phyloP scores from a whole-genome alignment of 2,329 filamentous ascomycete genomes.

The Ophiostoma tasmaniense region DNA sequence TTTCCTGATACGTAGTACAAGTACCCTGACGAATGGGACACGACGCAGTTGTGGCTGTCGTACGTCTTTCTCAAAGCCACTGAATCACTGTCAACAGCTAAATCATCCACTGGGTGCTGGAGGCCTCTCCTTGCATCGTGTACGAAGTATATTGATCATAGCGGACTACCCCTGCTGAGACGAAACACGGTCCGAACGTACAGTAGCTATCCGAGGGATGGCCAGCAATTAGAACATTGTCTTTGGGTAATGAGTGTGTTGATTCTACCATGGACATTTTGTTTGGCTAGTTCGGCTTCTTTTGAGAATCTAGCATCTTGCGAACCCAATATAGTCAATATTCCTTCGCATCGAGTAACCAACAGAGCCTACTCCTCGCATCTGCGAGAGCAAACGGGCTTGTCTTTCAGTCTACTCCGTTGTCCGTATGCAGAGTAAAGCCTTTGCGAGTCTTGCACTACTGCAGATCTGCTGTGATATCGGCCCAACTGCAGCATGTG shows the following conservation, averaged over 20 bases:
- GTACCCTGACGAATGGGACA: not conserved
- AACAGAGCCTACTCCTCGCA: not conserved
- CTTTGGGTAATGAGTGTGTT: too few relatives aligned
- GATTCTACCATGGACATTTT: not conserved
- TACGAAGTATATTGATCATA: not conserved
- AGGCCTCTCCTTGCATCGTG: not conserved
- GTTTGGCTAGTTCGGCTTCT: too few relatives aligned
- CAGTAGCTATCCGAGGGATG: not conserved
- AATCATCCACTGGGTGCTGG: not conserved
- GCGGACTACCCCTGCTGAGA: not conserved
- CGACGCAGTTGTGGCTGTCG: not conserved
- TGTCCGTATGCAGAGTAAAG: not conserved
- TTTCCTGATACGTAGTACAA: not conserved
- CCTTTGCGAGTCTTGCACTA: not conserved
- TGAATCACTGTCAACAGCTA: not conserved
- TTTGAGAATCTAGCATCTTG: too few relatives aligned
- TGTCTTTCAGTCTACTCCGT: not conserved
- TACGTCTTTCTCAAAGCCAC: not conserved
- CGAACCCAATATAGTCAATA: not conserved
- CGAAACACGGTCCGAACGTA: not conserved
- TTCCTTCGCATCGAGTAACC: not conserved
- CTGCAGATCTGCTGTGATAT: not conserved
- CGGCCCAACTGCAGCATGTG: not conserved
- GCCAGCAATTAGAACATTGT: not conserved
- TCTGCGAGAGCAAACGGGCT: not conserved